These are phyloP conservation scores for Plasmodium inui DNA, from an alignment of 169 alveolate genomes.

Conservation along the genomic window DNA sequence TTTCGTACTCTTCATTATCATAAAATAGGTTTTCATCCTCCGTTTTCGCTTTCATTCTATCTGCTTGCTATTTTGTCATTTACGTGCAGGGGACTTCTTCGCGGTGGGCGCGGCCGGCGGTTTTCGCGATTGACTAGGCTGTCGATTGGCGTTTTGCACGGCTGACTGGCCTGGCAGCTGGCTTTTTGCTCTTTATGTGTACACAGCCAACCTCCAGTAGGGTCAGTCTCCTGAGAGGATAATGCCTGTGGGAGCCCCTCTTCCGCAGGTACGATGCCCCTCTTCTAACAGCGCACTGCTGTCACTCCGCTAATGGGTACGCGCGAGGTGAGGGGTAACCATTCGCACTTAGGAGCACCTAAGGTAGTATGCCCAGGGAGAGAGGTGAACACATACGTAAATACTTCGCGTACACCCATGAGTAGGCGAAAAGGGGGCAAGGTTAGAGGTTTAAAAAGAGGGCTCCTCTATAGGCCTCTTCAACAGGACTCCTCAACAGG, in stretches of 20 bases:
- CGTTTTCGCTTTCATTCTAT: slow-evolving; percentile 53
- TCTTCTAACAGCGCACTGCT: not conserved
- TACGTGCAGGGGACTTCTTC: not conserved
- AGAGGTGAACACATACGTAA: not conserved
- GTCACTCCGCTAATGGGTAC: not conserved
- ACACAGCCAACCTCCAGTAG: not conserved
- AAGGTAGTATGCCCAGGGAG: not conserved
- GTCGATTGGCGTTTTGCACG: no score
- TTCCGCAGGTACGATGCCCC: not conserved
- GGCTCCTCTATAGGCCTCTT: not conserved
- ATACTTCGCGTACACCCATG: not conserved
- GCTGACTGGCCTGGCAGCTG: no score
- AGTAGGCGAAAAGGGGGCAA: not conserved
- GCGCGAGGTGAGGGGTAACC: not conserved
- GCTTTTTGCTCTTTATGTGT: not conserved
- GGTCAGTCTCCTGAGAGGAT: not conserved
- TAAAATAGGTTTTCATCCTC: slow-evolving; percentile 30
- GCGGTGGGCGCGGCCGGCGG: not conserved
- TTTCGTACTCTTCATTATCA: slow-evolving; percentile 69
- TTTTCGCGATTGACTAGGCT: no score
- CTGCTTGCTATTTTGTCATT: not conserved
- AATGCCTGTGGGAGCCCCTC: not conserved
- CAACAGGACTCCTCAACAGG: not conserved
- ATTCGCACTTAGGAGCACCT: not conserved
- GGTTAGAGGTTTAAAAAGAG: not conserved